A percentile compares a stretch with the other conserved stretches of the same genome.
Conservation (phyloP, 2,329 filamentous ascomycete species). For the Botrytis porri region DNA sequence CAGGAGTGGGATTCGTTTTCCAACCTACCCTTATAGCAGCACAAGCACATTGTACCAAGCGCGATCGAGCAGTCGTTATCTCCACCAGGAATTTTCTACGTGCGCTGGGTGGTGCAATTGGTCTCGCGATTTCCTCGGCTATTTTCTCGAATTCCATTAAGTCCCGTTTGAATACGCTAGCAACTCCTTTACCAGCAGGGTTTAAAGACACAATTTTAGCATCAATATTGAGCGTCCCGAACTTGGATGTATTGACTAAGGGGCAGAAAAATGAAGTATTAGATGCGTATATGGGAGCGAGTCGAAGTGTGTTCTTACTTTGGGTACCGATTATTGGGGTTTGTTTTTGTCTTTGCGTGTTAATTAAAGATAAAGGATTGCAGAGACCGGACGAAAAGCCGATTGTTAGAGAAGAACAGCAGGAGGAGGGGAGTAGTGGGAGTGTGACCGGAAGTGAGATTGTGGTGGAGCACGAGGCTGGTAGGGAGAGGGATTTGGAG, state of each 20-base stretch:
- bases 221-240: slow-evolving; percentile 33
- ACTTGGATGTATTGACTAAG: slow-evolving; percentile 24
- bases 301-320: slow-evolving; percentile 53
- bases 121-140: slow-evolving; percentile 56
- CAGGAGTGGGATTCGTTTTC: slow-evolving; percentile 51
- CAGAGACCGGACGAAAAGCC: slow-evolving; percentile 35
- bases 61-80: slow-evolving; percentile 59
- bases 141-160: slow-evolving; percentile 43
- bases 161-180: slow-evolving; percentile 22
- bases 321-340: slow-evolving; percentile 53
- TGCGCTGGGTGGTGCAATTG: slow-evolving; percentile 55
- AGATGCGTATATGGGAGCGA: slow-evolving; percentile 52
- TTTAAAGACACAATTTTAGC: slow-evolving; percentile 28
- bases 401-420: neutral
- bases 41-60: slow-evolving; percentile 55
- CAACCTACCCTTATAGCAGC: slow-evolving; percentile 53
- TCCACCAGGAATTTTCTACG: slow-evolving; percentile 62
- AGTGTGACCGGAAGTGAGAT: neutral
- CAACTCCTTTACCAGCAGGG: slow-evolving; percentile 24
- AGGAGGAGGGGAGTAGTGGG: neutral
- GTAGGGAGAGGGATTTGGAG: neutral
- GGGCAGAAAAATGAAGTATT: slow-evolving; percentile 41
- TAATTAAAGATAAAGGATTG: slow-evolving; percentile 52
- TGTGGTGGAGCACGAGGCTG: neutral
- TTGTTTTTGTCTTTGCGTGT: slow-evolving; percentile 49